Percentiles rank a stretch among this genome's conserved stretches.
These are phyloP conservation scores for Biancaea sappan DNA, from an alignment of 306 rosid species.

Conservation along the genomic window DNA sequence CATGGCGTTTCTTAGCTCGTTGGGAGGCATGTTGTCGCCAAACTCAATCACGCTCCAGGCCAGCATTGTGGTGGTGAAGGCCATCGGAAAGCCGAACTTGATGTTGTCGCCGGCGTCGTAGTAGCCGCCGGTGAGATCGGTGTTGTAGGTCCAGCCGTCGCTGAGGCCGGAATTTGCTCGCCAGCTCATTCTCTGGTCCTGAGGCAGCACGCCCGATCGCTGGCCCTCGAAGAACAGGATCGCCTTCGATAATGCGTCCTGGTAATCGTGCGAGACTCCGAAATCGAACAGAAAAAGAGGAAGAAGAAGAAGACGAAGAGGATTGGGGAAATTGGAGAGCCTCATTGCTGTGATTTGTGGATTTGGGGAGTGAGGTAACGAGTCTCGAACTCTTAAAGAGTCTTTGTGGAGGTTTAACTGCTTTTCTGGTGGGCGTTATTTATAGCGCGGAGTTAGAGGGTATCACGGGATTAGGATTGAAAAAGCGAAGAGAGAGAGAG, in stretches of 20 bases:
- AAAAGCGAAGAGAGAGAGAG: slow-evolving; percentile 34
- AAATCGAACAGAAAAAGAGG: not conserved
- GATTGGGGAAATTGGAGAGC: not conserved
- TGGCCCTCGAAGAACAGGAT: slow-evolving; percentile 89
- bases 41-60: slow-evolving; percentile 94
- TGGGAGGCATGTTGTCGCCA: slow-evolving; percentile 77
- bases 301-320: not conserved
- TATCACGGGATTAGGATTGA: slow-evolving; percentile 61
- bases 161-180: slow-evolving; percentile 68
- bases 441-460: not conserved
- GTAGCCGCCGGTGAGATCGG: slow-evolving; percentile 88
- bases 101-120: slow-evolving; percentile 96
- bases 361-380: not conserved
- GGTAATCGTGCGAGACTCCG: slow-evolving; percentile 48
- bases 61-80: slow-evolving; percentile 89
- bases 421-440: slow-evolving; percentile 34
- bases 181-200: slow-evolving; percentile 67
- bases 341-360: slow-evolving; percentile 44
- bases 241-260: slow-evolving; percentile 77
- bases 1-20: slow-evolving; percentile 56
- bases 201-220: slow-evolving; percentile 76
- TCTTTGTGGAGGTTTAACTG: not conserved
- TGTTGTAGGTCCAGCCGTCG: slow-evolving; percentile 72
- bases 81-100: slow-evolving; percentile 93
- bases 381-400: not conserved